Base-by-base conservation (phyloP, 345 rosid genomes). In the Pistacia vera region DNA sequence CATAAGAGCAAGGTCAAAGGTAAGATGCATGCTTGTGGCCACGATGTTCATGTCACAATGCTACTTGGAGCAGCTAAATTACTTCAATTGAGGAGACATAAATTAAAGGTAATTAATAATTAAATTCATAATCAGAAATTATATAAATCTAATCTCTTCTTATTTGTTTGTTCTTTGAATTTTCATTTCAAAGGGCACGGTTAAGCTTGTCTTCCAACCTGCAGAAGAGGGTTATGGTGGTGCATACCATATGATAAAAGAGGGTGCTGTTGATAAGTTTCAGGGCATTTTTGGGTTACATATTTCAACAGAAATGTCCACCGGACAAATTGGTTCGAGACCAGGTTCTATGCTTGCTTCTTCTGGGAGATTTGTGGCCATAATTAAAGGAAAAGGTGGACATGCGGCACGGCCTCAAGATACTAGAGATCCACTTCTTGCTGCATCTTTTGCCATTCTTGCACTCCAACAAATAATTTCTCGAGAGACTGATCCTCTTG, bases 11-110 rank as follows among this genome's bases (percentile, higher is more conserved):
- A 80, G 80, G 70, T 14, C 44, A 35, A 74, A 11, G 88, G 88
- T n/a, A 84, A 86, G 81, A 86, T 86, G 91, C 91, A 86, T 70
- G 91, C 91, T n/a, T 86, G 91, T 67, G 89, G 89, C 33, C 91
- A 86, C 46, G 91, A 88, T 56, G 89, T 76, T 71, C 91, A 86
- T 71, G 81, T 81, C 6, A 71, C 88, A 25, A 88, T 86, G 91
- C 76, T 82, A 51, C 88, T 88, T 51, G 91, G 85, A 63, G 91
- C 91, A 16, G 89, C 91, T n/a, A 86, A 77, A 78, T 75, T 86
- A 66, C 86, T 86, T 36, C 66, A 77, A 56, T 70, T 49, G 63
- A 82, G 66, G 48, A 78, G 72, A 30, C 68, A 82, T 35, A 10
- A 71, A 48, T 63, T 85, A 10, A 82, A 83, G 90, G 90, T 88